A percentile compares a stretch with the other conserved stretches of the same genome.
Conservation (phyloP, 2,329 filamentous ascomycete species). For the Exserohilum rostratum region DNA sequence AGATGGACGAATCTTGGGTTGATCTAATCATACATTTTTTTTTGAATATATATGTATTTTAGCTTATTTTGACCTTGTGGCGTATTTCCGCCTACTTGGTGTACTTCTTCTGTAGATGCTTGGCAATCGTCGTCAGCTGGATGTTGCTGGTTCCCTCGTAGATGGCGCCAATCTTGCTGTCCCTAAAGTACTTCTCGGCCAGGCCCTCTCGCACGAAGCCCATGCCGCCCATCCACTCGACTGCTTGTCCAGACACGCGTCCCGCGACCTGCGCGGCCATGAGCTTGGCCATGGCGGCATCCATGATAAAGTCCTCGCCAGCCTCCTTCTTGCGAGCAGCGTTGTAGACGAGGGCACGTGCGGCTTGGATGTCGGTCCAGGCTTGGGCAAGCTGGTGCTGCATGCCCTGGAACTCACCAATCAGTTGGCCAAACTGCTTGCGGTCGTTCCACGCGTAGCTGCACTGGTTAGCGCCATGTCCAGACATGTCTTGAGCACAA, state of each 20-base stretch:
- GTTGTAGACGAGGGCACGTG: conserved; percentile 91
- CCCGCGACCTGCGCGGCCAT: conserved; percentile 92
- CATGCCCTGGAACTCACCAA: conserved; percentile 99
- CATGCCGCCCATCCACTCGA: conserved; percentile 99
- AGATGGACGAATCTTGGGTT: no score
- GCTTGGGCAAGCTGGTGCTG: conserved; percentile 98
- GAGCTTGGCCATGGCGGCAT: conserved; percentile 98
- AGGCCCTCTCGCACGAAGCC: conserved; percentile 95
- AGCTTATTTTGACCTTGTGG: background rate
- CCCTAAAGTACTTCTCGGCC: conserved; percentile 96
- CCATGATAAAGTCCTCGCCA: conserved; percentile 90
- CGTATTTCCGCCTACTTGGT: conserved; percentile 54
- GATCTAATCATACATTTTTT: no score
- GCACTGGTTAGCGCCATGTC: conserved; percentile 14
- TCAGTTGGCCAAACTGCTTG: conserved; percentile 90
- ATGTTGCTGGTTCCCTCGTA: conserved; percentile 90
- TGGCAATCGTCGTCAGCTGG: conserved; percentile 73
- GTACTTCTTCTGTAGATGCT: conserved; percentile 72
- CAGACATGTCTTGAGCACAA: background rate
- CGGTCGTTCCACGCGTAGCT: conserved; percentile 98
- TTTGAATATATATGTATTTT: no score
- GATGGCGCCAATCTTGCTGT: conserved; percentile 98
- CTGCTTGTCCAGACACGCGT: conserved; percentile 79
- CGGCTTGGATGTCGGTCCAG: conserved; percentile 90
- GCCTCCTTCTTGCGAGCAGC: conserved; percentile 98